These are phyloP conservation scores for Calonectria hawksworthii DNA, from an alignment of 2,329 filamentous ascomycete genomes.

Conservation along the genomic window DNA sequence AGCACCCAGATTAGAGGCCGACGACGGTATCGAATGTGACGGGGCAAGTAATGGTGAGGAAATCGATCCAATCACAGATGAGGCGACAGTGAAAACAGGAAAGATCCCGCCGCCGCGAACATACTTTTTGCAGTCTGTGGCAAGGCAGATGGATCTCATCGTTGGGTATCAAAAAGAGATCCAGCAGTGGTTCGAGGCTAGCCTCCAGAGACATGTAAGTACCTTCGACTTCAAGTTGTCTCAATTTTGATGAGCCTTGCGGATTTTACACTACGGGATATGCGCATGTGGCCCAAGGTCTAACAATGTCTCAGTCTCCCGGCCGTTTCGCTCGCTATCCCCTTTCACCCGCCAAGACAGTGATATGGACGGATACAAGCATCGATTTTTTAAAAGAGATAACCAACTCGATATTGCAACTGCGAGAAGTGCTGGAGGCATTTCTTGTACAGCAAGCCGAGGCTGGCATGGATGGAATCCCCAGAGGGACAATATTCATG, in stretches of 20 bases:
- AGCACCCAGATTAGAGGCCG: not conserved
- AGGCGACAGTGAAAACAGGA: not conserved
- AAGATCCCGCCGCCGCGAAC: slow-evolving; percentile 2
- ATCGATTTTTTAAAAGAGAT: not conserved
- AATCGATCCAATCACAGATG: slow-evolving; percentile 18
- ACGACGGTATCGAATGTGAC: not conserved
- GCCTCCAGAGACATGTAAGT: slow-evolving; percentile 21
- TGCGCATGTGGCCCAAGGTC: not conserved
- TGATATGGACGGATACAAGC: slow-evolving; percentile 5
- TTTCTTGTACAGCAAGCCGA: not conserved
- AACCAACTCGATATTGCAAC: not conserved
- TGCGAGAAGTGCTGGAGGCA: not conserved
- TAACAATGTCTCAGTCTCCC: slow-evolving; percentile 9
- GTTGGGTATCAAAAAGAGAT: slow-evolving; percentile 5
- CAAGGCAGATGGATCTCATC: not conserved
- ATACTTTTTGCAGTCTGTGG: slow-evolving; percentile 22
- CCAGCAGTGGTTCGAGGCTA: not conserved
- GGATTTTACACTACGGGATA: not conserved
- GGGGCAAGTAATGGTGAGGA: not conserved
- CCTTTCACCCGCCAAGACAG: not conserved
- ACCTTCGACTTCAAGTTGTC: not conserved
- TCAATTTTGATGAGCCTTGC: not conserved
- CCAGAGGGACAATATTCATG: slow-evolving; percentile 16
- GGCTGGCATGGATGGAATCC: not conserved
- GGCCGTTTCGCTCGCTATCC: not conserved